Base-by-base conservation (phyloP, 495 filamentous ascomycete species). In the Podospora pseudopauciseta region DNA sequence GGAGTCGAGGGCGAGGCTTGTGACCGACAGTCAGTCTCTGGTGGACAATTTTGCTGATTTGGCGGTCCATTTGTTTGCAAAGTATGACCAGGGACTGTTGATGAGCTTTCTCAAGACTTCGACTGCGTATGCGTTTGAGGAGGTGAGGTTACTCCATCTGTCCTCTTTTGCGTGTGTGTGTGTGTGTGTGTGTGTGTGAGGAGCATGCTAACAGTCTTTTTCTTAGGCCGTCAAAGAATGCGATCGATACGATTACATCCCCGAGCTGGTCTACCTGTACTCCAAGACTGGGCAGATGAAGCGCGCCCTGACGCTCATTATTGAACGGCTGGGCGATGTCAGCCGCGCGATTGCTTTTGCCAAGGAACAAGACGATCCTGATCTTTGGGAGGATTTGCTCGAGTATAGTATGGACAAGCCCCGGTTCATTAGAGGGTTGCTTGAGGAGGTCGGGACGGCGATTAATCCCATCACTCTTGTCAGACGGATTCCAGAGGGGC, bases 351-450 rank as follows among this genome's bases (percentile, higher is more conserved):
- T 99, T 69, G 85, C 90, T 7, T 99, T 98, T 70, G 93, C 93
- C 61, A 97, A 97, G 77, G 89, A 92, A 60, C 93, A 97, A 75
- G 86, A 93, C 67, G 94, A 98, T 68, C 87, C 88, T 0, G 91
- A 94, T 71, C 85, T 99, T 0, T 99, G 95, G 95, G 90, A 96
- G 69, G 95, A 99, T 73, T 85, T 99, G 11, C 87, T 99, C 23
- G 87, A 93, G 67, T 97, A 97, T 80, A 90, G 88, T 26, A 98
- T 99, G 96, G 92, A 97, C 77, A 96, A 96, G 71, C 95, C 95
- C 0, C 86, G 86, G 16, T 99, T 99, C 80, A 97, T 99, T 66
- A 89, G 92, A 19, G 96, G 91, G 2, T 81, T 99, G 7, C 86
- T 99, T 2, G 92, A 97, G 70, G 92, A 97, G 78, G 94, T 96